Evolutionary conservation across 1,139 yeast species (phyloP).

Genomic region (Hemisphaericaspora subhashii): DNA sequence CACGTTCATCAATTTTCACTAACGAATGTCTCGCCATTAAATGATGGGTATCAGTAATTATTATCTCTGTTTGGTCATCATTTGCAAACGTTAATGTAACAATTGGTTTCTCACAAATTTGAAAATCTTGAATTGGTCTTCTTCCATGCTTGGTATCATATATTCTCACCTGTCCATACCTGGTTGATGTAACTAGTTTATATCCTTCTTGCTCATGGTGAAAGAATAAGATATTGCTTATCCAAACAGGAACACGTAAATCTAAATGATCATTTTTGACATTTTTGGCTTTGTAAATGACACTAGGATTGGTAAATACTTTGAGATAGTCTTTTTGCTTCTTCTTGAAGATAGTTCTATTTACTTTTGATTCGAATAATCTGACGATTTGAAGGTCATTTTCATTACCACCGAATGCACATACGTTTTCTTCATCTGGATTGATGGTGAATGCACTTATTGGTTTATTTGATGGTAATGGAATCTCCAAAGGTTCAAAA

Average conservation of each 20-base stretch:
- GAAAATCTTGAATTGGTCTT: constrained; percentile 54
- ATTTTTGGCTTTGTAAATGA: constrained; percentile 58
- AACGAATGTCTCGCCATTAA: constrained; percentile 55
- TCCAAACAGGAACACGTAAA: constrained; percentile 69
- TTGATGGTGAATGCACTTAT: constrained; percentile 49
- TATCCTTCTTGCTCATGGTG: constrained; percentile 28
- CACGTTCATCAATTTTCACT: constrained; percentile 37
- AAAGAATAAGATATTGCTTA: constrained; percentile 50
- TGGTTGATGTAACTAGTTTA: constrained; percentile 62
- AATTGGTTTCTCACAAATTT: constrained; percentile 50
- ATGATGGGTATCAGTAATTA: constrained; percentile 57
- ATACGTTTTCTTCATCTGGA: constrained; percentile 44
- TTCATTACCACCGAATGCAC: constrained; percentile 78
- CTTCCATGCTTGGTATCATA: constrained; percentile 62
- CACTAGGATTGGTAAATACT: constrained; percentile 21
- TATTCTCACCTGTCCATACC: constrained; percentile 64
- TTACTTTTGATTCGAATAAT: constrained; percentile 30
- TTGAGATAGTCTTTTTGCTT: constrained; percentile 16
- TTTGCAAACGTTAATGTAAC: constrained; percentile 36
- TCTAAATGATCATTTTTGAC: constrained; percentile 67
- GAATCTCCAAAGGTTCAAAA: constrained; percentile 29
- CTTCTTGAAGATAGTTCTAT: constrained; percentile 18
- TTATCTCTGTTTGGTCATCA: constrained; percentile 36
- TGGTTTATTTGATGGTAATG: constrained; percentile 39
- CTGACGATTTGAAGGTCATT: constrained; percentile 57